A percentile compares a stretch with the other conserved stretches of the same genome.
Evolutionary conservation across 257 asterid species (phyloP).

Genomic region (Pogostemon cablin): DNA sequence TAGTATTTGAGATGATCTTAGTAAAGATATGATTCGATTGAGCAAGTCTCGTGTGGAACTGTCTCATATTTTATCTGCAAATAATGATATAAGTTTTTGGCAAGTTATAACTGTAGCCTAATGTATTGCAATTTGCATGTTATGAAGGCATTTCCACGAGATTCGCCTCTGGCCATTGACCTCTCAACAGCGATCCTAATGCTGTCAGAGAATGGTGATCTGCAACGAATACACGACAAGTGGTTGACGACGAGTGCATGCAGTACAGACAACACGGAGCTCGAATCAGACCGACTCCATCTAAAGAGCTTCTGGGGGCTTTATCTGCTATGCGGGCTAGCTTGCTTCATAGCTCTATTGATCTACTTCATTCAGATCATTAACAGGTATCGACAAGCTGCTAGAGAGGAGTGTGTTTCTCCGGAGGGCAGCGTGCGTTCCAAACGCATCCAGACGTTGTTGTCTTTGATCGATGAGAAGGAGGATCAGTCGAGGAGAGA

Average conservation of each 20-base stretch:
- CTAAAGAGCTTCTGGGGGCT: constrained; percentile 84
- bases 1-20: not conserved
- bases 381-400: constrained; percentile 46
- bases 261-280: constrained; percentile 49
- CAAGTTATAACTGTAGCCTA: not conserved
- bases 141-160: constrained; percentile 63
- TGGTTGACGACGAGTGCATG: constrained; percentile 73
- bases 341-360: constrained; percentile 68
- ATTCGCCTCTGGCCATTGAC: constrained; percentile 64
- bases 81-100: too few species aligned
- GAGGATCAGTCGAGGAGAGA: constrained; percentile 55
- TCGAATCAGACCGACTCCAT: constrained; percentile 66
- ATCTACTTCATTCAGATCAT: constrained; percentile 58
- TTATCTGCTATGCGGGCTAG: constrained; percentile 68
- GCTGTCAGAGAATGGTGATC: constrained; percentile 93
- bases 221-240: constrained; percentile 91
- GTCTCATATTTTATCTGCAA: too few species aligned
- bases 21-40: too few species aligned
- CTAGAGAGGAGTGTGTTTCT: constrained; percentile 29
- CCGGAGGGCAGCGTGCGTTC: constrained; percentile 48
- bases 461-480: constrained; percentile 73
- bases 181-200: constrained; percentile 65
- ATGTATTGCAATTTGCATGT: not conserved
- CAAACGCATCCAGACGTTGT: constrained; percentile 54
- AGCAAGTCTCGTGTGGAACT: too few species aligned